Percentiles rank a stretch among this genome's conserved stretches.
Evolutionary conservation across 1,139 yeast genomes (phyloP).

Genomic region (Kluyveromyces marxianus): DNA sequence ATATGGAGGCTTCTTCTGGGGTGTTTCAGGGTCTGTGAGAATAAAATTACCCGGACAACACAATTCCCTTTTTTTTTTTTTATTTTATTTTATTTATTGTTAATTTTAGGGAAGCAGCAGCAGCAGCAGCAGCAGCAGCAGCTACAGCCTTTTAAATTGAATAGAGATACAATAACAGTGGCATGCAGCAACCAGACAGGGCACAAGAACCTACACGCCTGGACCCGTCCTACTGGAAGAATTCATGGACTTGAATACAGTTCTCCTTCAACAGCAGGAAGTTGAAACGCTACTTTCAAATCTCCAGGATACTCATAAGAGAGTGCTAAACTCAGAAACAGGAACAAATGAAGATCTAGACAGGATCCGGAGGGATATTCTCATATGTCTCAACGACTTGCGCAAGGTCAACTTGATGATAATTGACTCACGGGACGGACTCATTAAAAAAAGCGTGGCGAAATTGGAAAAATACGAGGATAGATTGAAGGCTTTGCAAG

Average conservation of each 20-base stretch:
- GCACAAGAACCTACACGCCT: background rate
- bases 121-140: too few relatives aligned
- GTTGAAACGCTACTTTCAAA: slow-evolving; percentile 15
- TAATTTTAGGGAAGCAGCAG: too few relatives aligned
- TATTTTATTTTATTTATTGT: too few relatives aligned
- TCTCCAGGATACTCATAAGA: slow-evolving; percentile 17
- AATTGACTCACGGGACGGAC: slow-evolving; percentile 24
- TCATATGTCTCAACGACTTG: slow-evolving; percentile 23
- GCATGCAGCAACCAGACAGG: background rate
- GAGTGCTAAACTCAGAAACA: slow-evolving; percentile 10
- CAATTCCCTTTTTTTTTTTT: too few relatives aligned
- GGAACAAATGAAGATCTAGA: slow-evolving; percentile 8
- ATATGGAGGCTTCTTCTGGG: too few relatives aligned
- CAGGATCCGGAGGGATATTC: slow-evolving; percentile 21
- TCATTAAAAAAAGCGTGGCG: slow-evolving; percentile 18
- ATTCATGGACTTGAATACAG: slow-evolving; percentile 18
- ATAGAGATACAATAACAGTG: too few relatives aligned
- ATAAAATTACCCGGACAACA: too few relatives aligned
- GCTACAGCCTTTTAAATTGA: too few relatives aligned
- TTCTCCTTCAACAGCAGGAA: slow-evolving; percentile 19
- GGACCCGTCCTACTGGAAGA: background rate
- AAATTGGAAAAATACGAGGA: slow-evolving; percentile 10
- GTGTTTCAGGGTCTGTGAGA: too few relatives aligned
- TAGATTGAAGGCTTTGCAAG: slow-evolving; percentile 12
- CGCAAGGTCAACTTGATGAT: slow-evolving; percentile 20